Base-by-base conservation (phyloP, 129 eudicot genomes). In the Flaveria robusta region DNA sequence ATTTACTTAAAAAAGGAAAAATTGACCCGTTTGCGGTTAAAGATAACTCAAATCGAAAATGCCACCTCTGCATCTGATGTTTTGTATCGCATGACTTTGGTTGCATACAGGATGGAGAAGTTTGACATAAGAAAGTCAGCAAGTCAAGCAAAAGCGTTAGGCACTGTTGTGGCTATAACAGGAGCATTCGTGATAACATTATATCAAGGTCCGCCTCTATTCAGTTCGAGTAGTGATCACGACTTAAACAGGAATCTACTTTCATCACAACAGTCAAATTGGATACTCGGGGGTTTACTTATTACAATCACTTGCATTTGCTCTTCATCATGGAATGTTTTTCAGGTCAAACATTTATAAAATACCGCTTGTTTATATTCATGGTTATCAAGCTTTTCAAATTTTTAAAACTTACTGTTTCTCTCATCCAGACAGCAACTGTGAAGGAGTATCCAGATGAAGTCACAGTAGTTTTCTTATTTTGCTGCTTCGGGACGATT, bases 281-380 rank as follows among this genome's bases (percentile, higher is more conserved):
- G 96, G 96, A 50, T 83, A 34, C 77, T 89, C 3, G 96, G 96
- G 46, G 87, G 83, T 52, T 71, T 81, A 45, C 87, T 83, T 63
- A 79, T 89, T 66, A 45, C 80, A 71, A 45, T 83, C 68, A 83
- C 87, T 26, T 59, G 80, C 67, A n/a, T 89, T 75, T 80, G 87
- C 54, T 73, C 88, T 20, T 74, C 96, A 41, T 75, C 79, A 8
- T 83, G 89, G 89, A 80, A 83, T 31, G 86, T 87, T 68, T 70
- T 83, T 70, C 92, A 85, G 87, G 90, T 85, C 27, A 77, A 43
- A 27, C 4, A 16, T 65, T 50, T 12, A 42, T 69, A 15, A 29
- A 50, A 34, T 23, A 6, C 11, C 6, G 9, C 26, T 59, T 75
- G 55, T 37, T 43, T 59, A 26, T 51, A 58, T 66, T 37, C 16